Conservation (phyloP, 257 asterid genomes). For the Catharanthus roseus region DNA sequence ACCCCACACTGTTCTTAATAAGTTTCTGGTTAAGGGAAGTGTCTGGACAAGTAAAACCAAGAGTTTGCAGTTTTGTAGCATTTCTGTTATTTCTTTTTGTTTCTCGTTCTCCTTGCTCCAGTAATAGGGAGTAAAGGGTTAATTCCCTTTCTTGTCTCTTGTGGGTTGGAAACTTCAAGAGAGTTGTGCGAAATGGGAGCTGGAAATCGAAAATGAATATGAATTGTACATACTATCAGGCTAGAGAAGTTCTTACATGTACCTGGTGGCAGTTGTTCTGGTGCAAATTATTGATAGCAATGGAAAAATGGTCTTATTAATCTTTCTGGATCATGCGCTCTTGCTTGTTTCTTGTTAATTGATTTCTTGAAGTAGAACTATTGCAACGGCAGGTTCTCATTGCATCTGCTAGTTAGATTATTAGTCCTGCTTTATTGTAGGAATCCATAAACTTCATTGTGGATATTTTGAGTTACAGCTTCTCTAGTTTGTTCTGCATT, state of each 20-base stretch:
- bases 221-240: not conserved
- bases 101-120: not conserved
- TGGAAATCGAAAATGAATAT: not conserved
- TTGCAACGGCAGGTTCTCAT: not conserved
- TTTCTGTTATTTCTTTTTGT: not conserved
- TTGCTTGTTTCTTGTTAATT: not conserved
- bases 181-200: not conserved
- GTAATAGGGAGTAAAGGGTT: not conserved
- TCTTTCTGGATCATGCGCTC: not conserved
- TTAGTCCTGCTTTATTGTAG: not conserved
- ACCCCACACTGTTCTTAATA: too few species aligned
- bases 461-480: not conserved
- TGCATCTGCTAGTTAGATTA: not conserved
- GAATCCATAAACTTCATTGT: not conserved
- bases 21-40: too few species aligned
- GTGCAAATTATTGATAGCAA: not conserved
- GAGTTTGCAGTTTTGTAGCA: too few species aligned
- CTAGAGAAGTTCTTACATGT: not conserved
- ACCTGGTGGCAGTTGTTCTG: not conserved
- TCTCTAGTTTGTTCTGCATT: not conserved
- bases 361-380: not conserved
- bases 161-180: not conserved
- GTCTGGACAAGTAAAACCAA: too few species aligned
- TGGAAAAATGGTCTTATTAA: not conserved
- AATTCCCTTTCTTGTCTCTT: not conserved